A percentile compares a stretch with the other conserved stretches of the same genome.
phyloP scores from a whole-genome alignment of 306 rosid species.

The Neltuma alba region DNA sequence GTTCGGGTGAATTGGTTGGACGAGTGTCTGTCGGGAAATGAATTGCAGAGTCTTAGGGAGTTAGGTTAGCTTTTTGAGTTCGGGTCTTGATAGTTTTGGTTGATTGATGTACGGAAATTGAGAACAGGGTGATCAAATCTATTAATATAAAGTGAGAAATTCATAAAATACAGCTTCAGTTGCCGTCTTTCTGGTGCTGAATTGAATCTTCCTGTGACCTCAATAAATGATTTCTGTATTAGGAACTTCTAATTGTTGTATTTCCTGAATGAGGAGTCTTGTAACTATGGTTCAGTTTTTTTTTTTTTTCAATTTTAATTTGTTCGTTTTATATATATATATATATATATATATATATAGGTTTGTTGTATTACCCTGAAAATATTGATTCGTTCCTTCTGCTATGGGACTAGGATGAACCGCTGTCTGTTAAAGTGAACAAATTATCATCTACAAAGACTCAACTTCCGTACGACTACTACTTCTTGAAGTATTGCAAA shows the following conservation, averaged over 20 bases:
- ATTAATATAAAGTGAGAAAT: not conserved
- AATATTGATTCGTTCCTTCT: conserved; percentile 32
- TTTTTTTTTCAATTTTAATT: not conserved
- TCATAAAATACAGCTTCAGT: conserved; percentile 10
- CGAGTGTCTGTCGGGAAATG: not conserved
- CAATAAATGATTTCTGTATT: not conserved
- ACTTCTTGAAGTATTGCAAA: conserved; percentile 86
- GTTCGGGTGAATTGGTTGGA: not conserved
- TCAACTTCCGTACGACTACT: conserved; percentile 96
- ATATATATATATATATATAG: too few species aligned
- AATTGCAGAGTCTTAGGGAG: not conserved
- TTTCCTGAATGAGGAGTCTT: not conserved
- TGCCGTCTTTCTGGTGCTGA: not conserved
- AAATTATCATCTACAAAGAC: conserved; percentile 97
- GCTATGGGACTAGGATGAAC: conserved; percentile 61
- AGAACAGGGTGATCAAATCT: not conserved
- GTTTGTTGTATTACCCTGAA: conserved; percentile 9
- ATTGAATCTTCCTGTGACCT: not conserved
- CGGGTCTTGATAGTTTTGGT: conserved; percentile 11
- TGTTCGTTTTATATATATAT: not conserved
- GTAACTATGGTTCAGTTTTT: conserved; percentile 14
- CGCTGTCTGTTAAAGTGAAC: conserved; percentile 86
- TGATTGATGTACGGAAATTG: too few species aligned
- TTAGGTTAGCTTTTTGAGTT: conserved; percentile 5
- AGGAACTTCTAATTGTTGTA: not conserved